These are phyloP conservation scores for Tylopilus orsonianus DNA, from an alignment of 1,284 basidiomycete genomes.

Conservation along the genomic window DNA sequence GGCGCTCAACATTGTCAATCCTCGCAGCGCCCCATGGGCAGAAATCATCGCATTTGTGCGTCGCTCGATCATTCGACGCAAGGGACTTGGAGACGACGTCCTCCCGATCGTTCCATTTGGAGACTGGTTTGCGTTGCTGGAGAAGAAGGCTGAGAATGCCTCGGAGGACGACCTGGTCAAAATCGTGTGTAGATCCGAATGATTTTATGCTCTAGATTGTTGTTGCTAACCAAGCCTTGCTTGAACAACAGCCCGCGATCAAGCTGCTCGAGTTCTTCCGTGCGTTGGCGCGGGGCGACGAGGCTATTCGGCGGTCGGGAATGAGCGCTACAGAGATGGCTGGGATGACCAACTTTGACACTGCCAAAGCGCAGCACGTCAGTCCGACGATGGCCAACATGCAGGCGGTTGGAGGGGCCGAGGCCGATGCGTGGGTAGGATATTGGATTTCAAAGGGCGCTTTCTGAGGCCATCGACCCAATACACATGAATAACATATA, in stretches of 20 bases:
- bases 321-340: background rate
- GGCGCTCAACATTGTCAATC: background rate
- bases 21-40: background rate
- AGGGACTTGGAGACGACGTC: background rate
- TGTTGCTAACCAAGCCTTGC: no score
- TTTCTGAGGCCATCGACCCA: no score
- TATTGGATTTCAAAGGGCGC: background rate
- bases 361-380: background rate
- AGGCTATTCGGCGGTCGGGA: background rate
- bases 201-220: no score
- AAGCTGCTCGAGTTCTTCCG: background rate
- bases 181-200: background rate
- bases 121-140: background rate
- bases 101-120: background rate
- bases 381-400: background rate
- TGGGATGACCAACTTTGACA: background rate
- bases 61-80: background rate
- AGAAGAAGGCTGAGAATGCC: background rate
- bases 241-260: background rate
- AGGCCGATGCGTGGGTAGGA: background rate
- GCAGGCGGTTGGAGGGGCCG: background rate
- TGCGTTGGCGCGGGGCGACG: background rate
- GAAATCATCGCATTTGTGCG: background rate
- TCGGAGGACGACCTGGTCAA: background rate
- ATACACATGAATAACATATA: no score